phyloP scores from a whole-genome alignment of 768 basidiomycete species.

The Podaxis sp. region DNA sequence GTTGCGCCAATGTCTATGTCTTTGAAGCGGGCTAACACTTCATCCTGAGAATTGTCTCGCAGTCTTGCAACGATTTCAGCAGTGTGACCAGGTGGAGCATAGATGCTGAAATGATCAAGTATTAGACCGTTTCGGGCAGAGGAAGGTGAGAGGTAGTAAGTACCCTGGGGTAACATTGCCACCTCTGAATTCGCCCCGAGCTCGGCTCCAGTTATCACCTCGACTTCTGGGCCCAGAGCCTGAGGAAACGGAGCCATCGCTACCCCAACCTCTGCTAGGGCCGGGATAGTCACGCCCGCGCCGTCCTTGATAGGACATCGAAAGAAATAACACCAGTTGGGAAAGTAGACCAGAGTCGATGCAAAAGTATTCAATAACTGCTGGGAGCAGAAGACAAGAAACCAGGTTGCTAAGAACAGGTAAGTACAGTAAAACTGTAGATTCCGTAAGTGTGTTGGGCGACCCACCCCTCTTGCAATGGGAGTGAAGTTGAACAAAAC shows the following conservation, averaged over 20 bases:
- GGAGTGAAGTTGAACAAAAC: slow-evolving; percentile 9
- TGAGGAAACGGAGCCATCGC: neutral
- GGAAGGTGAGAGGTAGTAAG: neutral
- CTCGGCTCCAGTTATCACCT: slow-evolving; percentile 25
- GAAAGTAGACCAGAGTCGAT: neutral
- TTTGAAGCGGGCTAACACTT: slow-evolving; percentile 38
- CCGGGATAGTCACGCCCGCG: neutral
- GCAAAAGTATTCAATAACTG: neutral
- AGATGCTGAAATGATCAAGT: slow-evolving; percentile 27
- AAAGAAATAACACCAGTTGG: slow-evolving; percentile 2
- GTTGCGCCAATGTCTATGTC: slow-evolving; percentile 29
- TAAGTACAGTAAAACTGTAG: neutral
- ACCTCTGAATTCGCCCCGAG: slow-evolving; percentile 14
- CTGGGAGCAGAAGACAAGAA: neutral
- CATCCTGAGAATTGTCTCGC: slow-evolving; percentile 38
- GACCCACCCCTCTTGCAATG: neutral
- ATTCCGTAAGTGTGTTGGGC: slow-evolving; percentile 10
- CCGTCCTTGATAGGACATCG: slow-evolving; percentile 28
- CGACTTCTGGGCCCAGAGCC: slow-evolving; percentile 8
- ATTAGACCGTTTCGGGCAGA: slow-evolving; percentile 1
- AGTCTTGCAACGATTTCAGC: slow-evolving; percentile 45
- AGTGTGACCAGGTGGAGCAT: slow-evolving; percentile 30
- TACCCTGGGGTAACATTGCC: slow-evolving; percentile 38
- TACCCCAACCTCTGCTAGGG: neutral
- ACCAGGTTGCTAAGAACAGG: neutral